Percentiles rank a stretch among this genome's conserved stretches.
phyloP scores from a whole-genome alignment of 768 basidiomycete species.

The Mycena indigotica region DNA sequence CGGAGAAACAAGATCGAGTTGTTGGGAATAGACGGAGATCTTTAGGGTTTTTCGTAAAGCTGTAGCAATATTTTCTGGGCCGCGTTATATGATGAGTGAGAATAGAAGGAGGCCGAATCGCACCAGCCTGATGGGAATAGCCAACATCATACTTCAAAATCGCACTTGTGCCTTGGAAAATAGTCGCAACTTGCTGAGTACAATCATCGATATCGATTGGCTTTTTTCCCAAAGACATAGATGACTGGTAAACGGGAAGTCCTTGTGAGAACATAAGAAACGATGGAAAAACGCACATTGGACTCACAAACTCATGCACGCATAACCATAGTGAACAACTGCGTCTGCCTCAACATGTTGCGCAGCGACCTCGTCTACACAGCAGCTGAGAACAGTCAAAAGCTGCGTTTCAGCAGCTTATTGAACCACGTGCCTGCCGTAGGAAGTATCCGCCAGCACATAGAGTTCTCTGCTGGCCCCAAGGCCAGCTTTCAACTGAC shows the following conservation, averaged over 20 bases:
- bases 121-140: constrained; percentile 71
- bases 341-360: constrained; percentile 91
- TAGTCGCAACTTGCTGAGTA: constrained; percentile 40
- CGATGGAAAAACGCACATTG: not conserved
- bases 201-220: constrained; percentile 59
- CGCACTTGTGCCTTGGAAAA: constrained; percentile 41
- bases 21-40: constrained; percentile 7
- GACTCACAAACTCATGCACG: constrained; percentile 89
- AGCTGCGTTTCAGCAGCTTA: constrained; percentile 5
- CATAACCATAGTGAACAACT: constrained; percentile 94
- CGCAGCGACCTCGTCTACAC: constrained; percentile 94
- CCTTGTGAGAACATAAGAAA: constrained; percentile 41
- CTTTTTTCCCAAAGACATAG: constrained; percentile 86
- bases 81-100: not conserved
- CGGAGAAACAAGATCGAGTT: constrained; percentile 7
- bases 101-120: constrained; percentile 5
- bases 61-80: constrained; percentile 11
- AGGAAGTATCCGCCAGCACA: constrained; percentile 96
- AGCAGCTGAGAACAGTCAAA: constrained; percentile 63
- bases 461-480: constrained; percentile 63
- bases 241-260: constrained; percentile 86
- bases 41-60: constrained; percentile 31
- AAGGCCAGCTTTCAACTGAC: constrained; percentile 56
- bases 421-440: constrained; percentile 72
- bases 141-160: constrained; percentile 77